A percentile compares a stretch with the other conserved stretches of the same genome.
phyloP scores from a whole-genome alignment of 768 basidiomycete species.

The Antrodiella citrinella region DNA sequence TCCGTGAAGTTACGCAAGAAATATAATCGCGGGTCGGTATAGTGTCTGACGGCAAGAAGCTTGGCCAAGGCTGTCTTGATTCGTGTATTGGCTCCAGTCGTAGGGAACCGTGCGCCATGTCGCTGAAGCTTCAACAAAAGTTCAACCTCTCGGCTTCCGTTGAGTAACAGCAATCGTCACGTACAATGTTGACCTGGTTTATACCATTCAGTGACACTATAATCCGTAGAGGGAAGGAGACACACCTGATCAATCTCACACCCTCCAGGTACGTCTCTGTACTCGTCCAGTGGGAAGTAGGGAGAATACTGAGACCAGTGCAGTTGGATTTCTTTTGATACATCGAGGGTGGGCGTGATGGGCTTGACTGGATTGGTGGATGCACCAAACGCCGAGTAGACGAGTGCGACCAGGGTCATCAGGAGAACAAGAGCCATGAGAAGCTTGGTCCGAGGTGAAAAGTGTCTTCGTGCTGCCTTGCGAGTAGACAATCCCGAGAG shows the following conservation, averaged over 20 bases:
- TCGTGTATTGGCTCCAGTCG: conserved; percentile 31
- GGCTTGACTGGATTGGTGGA: not conserved
- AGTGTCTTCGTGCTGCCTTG: not conserved
- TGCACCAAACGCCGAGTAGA: not conserved
- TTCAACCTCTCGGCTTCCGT: not conserved
- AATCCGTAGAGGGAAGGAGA: not conserved
- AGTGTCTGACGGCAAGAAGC: conserved; percentile 38
- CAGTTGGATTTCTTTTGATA: not conserved
- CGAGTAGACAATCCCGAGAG: conserved; percentile 6
- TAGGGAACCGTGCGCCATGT: conserved; percentile 77
- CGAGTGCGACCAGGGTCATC: not conserved
- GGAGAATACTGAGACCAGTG: conserved; percentile 59
- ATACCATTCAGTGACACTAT: not conserved
- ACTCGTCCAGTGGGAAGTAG: conserved; percentile 40
- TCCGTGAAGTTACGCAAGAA: conserved; percentile 57
- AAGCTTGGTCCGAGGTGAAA: not conserved
- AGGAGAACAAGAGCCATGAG: not conserved
- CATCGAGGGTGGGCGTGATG: conserved; percentile 2
- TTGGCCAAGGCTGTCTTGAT: conserved; percentile 46
- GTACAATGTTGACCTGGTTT: conserved; percentile 63
- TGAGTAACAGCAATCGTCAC: no score
- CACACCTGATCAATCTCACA: conserved; percentile 53
- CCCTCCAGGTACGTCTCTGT: conserved; percentile 34
- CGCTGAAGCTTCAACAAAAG: conserved; percentile 53
- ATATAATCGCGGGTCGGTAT: conserved; percentile 36